Evolutionary conservation across 805 yeast genomes (phyloP), one percentile per base, ranked within the genome.

Genomic region (Pichia thaimueangensis): DNA sequence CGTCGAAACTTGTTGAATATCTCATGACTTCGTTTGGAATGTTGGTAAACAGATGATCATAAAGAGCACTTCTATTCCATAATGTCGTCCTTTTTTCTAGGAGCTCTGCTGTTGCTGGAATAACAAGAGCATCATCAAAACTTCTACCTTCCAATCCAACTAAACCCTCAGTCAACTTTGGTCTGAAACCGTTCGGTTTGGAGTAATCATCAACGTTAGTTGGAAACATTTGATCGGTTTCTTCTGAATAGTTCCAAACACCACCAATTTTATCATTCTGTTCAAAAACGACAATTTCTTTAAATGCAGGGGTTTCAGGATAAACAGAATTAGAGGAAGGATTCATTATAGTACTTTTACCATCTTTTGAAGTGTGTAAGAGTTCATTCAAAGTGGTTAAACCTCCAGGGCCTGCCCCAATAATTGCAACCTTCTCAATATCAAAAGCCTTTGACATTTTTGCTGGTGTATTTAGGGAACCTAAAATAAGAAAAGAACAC

Each of bases 391-490:
- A 33, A 4, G 62, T 42, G 7, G 41, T 37, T 27, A 73, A 53
- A 49, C 74, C 80, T 56, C 61, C 20, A 7, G 64, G 61, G 9
- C 68, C 67, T 6, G 52, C 64, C 10, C 66, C 65, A 33, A 62
- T 53, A 19, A 63, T 55, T 6, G 65, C 65, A 30, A 62, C 50
- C 9, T 60, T 56, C 33, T 56, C 43, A 66, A 57, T 53, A 63
- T 60, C 24, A 5, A 35, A 23, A 1, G 3, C 22, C 8, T 9
- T 11, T 12, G 6, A 10, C 38, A 25, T 35, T 2, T n/a, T n/a
- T n/a, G n/a, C n/a, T n/a, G n/a, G n/a, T n/a, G n/a, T n/a, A n/a
- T n/a, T n/a, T n/a, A n/a, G n/a, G n/a, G n/a, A n/a, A n/a, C n/a
- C n/a, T n/a, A n/a, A n/a, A n/a, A n/a, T n/a, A n/a, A n/a, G n/a